phyloP scores from a whole-genome alignment of 2,329 filamentous ascomycete genomes.

The Fusarium papillatum region DNA sequence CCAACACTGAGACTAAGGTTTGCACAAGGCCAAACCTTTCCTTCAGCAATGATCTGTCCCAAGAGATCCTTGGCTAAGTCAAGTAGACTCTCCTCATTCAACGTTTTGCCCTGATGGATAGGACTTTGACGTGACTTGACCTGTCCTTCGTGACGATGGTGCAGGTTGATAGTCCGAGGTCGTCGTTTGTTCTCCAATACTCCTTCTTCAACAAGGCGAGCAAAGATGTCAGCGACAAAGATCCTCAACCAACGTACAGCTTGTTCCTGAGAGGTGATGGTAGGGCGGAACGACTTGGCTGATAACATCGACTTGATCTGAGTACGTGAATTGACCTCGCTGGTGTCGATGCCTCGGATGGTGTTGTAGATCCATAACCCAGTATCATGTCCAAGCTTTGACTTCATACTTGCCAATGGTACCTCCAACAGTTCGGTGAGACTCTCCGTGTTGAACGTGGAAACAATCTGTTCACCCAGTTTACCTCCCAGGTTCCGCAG shows the following conservation, averaged over 20 bases:
- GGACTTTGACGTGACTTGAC: conserved; percentile 81
- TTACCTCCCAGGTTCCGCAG: conserved; percentile 97
- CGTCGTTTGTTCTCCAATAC: conserved; percentile 88
- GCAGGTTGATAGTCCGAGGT: conserved; percentile 87
- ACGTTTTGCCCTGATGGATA: conserved; percentile 80
- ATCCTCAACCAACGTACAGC: conserved; percentile 90
- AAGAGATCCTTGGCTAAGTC: conserved; percentile 83
- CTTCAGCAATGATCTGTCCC: conserved; percentile 82
- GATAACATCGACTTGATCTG: conserved; percentile 98
- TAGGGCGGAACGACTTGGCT: conserved; percentile 93
- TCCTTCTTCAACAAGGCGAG: conserved; percentile 90
- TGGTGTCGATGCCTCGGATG: conserved; percentile 87
- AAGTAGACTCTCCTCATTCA: conserved; percentile 81
- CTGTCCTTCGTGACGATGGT: conserved; percentile 82
- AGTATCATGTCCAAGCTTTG: conserved; percentile 85
- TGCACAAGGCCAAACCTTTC: conserved; percentile 89
- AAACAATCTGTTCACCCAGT: conserved; percentile 86
- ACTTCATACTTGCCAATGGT: conserved; percentile 81
- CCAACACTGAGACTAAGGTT: conserved; percentile 90
- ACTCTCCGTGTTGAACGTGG: conserved; percentile 84
- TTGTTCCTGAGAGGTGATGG: conserved; percentile 83
- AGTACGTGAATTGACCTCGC: conserved; percentile 90
- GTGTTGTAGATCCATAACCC: conserved; percentile 88
- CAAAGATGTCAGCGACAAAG: conserved; percentile 92
- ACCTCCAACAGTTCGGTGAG: conserved; percentile 82